phyloP scores from a whole-genome alignment of 352 stramenopile species.

The Blastocystis sp. region DNA sequence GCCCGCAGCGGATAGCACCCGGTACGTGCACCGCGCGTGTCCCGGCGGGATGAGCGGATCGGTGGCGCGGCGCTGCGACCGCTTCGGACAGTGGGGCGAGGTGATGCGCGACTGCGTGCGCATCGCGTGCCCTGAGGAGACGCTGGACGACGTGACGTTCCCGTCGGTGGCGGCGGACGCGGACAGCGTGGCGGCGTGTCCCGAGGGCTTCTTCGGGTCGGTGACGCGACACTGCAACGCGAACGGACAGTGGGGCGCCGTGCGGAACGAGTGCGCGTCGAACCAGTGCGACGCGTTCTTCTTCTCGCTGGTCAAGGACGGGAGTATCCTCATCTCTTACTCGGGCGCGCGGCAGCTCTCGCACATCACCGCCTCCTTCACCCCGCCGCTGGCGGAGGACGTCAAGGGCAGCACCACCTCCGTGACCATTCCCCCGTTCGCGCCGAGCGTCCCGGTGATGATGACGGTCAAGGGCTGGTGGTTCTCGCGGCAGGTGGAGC shows the following conservation, averaged over 20 bases:
- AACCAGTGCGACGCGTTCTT: not conserved
- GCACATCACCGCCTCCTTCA: too few species aligned
- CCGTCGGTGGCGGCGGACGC: not conserved
- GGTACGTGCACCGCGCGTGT: slow-evolving; percentile 15
- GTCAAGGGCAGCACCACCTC: too few species aligned
- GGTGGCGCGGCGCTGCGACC: slow-evolving; percentile 14
- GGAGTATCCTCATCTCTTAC: too few species aligned
- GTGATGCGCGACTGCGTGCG: not conserved
- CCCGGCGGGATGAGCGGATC: not conserved
- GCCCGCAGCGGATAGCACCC: slow-evolving; percentile 1
- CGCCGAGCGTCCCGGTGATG: too few species aligned
- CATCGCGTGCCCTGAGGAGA: not conserved
- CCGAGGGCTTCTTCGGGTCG: not conserved
- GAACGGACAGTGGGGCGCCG: not conserved
- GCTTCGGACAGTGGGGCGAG: slow-evolving; percentile 7
- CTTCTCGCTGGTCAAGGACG: slow-evolving; percentile 3
- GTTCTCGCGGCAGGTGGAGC: too few species aligned
- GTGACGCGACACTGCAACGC: not conserved
- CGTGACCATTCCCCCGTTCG: too few species aligned
- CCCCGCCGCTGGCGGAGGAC: too few species aligned
- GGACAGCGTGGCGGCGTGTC: not conserved
- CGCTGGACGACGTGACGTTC: not conserved
- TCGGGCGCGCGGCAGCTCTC: too few species aligned
- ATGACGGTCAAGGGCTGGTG: too few species aligned
- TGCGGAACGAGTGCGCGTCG: slow-evolving; percentile 4